A percentile compares a stretch with the other conserved stretches of the same genome.
phyloP scores from a whole-genome alignment of 345 rosid species.

The Ceriops zippeliana region DNA sequence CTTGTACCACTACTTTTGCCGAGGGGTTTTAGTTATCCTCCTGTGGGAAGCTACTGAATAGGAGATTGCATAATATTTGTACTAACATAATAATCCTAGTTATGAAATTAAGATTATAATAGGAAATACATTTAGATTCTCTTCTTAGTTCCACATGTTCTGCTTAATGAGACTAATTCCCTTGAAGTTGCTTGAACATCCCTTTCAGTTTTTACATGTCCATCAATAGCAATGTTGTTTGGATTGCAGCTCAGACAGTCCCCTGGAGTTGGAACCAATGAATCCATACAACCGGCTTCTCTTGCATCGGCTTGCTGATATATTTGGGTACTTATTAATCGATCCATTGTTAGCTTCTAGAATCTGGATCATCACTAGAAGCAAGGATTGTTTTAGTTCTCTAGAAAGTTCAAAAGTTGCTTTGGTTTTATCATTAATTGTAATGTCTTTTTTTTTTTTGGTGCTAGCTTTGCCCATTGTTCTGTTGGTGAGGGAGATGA shows the following conservation, averaged over 20 bases:
- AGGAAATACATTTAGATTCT: too few species aligned
- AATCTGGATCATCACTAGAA: neutral
- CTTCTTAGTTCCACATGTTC: too few species aligned
- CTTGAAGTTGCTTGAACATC: neutral
- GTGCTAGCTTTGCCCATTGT: slow-evolving; percentile 55
- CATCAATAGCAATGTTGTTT: slow-evolving; percentile 7
- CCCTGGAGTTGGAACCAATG: slow-evolving; percentile 67
- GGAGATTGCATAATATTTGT: too few species aligned
- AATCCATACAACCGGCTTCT: slow-evolving; percentile 62
- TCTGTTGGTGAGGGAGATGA: slow-evolving; percentile 66
- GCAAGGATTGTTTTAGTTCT: neutral
- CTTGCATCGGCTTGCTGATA: slow-evolving; percentile 63
- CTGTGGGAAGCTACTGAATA: too few species aligned
- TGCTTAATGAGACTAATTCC: neutral
- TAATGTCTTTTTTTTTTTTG: neutral
- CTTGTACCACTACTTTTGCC: too few species aligned
- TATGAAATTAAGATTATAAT: too few species aligned
- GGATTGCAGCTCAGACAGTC: slow-evolving; percentile 46
- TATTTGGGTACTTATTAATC: slow-evolving; percentile 48
- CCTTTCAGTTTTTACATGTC: neutral
- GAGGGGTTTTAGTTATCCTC: too few species aligned
- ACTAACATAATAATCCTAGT: too few species aligned
- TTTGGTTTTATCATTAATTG: neutral
- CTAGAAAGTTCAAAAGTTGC: neutral
- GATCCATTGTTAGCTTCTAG: neutral